Base-by-base conservation (phyloP, 2,329 filamentous ascomycete genomes). In the Scolecobasidium constrictum region DNA sequence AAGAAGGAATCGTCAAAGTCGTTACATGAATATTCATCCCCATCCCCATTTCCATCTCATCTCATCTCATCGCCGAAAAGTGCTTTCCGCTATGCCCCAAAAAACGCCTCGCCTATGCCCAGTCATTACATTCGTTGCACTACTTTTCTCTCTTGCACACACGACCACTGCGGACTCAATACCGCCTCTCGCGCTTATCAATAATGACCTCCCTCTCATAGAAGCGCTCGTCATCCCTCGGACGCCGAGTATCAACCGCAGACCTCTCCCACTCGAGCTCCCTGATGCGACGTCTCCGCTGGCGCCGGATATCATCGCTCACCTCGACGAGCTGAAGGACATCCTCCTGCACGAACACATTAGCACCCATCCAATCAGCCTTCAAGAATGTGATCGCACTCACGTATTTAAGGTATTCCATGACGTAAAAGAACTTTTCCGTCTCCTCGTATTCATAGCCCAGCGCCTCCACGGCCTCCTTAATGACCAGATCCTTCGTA, bases 361-460 rank as follows among this genome's bases (percentile, higher is more conserved):
- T 21, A 20, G 35, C 15, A n/a, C n/a, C n/a, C n/a, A n/a, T n/a
- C n/a, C n/a, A n/a, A n/a, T n/a, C n/a, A n/a, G n/a, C n/a, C n/a
- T n/a, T 31, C 28, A 40, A 15, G 23, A 38, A 7, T 37, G 41
- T 38, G 35, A n/a, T 31, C n/a, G 9, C n/a, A 77, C 86, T 74
- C 71, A 94, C 88, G 57, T 92, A 87, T 65, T 73, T 71, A 42
- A 98, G 71, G 60, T 94, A 95, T 49, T 90, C 78, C 69, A 94
- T 90, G 36, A 96, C 78, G 61, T 95, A 96, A 63, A 84, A 96
- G 63, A 86, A 93, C 48, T 74, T 77, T 42, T 86, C 82, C 0
- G 86, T 92, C 69, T 96, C 88, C 58, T 95, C 86, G 56, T 81
- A 96, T 47, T 85, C 79, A 61, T 94, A 96, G 3, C 86, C 86